Conservation (phyloP, 768 basidiomycete species). For the Lactarius indigo region DNA sequence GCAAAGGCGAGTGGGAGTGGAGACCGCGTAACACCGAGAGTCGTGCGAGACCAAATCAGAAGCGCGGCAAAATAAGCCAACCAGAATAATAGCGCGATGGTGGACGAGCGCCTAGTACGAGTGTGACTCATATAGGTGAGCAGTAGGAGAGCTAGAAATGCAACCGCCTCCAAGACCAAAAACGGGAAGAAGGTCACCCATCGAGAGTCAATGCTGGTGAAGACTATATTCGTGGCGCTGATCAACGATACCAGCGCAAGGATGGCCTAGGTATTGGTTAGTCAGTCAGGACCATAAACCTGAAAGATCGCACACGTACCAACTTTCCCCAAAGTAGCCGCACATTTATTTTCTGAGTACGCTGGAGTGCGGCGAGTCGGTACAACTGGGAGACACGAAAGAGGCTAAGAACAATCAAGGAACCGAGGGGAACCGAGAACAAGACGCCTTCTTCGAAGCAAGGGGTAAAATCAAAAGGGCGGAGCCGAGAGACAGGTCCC, state of each 20-base stretch:
- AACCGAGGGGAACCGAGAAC: conserved; percentile 48
- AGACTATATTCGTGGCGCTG: conserved; percentile 43
- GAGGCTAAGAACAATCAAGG: conserved; percentile 44
- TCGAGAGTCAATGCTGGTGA: conserved; percentile 37
- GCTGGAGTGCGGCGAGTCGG: conserved; percentile 30
- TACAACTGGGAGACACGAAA: conserved; percentile 36
- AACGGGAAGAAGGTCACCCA: conserved; percentile 45
- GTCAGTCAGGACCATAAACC: conserved; percentile 8
- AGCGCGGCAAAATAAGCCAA: conserved; percentile 55
- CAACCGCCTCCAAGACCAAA: conserved; percentile 56
- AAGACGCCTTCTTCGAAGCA: conserved; percentile 80
- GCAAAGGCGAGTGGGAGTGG: conserved; percentile 38
- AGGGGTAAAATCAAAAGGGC: conserved; percentile 72
- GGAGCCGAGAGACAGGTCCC: conserved; percentile 50
- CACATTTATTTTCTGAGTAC: conserved; percentile 44
- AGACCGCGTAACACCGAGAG: conserved; percentile 33
- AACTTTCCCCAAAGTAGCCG: conserved; percentile 59
- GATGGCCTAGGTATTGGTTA: conserved; percentile 38
- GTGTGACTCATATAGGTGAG: conserved; percentile 70
- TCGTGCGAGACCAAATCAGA: conserved; percentile 60
- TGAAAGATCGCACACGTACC: conserved; percentile 41
- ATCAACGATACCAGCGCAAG: conserved; percentile 44
- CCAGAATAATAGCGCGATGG: conserved; percentile 79
- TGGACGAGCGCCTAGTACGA: conserved; percentile 64
- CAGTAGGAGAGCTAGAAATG: conserved; percentile 44